A percentile compares a stretch with the other conserved stretches of the same genome.
Conservation (phyloP, 2,329 filamentous ascomycete species). For the Alternaria sp. region DNA sequence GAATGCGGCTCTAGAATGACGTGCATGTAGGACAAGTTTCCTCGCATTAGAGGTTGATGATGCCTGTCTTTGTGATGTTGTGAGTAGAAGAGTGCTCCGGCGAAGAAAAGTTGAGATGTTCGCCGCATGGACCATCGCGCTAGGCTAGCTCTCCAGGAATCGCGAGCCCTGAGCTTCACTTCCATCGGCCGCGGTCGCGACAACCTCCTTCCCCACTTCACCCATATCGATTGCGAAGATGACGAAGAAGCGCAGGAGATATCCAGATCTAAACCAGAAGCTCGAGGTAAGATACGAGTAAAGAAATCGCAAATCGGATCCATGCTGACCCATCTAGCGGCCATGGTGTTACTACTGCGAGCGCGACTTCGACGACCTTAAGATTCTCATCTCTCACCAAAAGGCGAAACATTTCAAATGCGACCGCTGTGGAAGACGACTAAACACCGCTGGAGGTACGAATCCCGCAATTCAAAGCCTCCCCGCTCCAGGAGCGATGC, state of each 20-base stretch:
- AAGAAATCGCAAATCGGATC: background rate
- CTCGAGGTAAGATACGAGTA: constrained; percentile 58
- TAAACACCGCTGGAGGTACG: constrained; percentile 94
- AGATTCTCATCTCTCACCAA: constrained; percentile 95
- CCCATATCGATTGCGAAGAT: constrained; percentile 25
- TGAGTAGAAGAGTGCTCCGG: constrained; percentile 10
- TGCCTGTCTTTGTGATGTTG: constrained; percentile 13
- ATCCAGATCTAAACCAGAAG: constrained; percentile 87
- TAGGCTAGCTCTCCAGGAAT: constrained; percentile 29
- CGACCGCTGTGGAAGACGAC: constrained; percentile 82
- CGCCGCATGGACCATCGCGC: constrained; percentile 26
- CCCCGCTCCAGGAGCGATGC: constrained; percentile 3
- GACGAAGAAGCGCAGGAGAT: constrained; percentile 84
- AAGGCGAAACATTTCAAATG: constrained; percentile 99
- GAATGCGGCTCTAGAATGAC: background rate
- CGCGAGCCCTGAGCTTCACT: constrained; percentile 30
- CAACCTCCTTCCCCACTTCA: constrained; percentile 5
- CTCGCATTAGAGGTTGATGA: constrained; percentile 10
- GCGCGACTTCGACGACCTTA: constrained; percentile 96
- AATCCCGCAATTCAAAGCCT: constrained; percentile 11
- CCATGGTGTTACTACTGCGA: constrained; percentile 99
- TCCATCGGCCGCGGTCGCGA: constrained; percentile 17
- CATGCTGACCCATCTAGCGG: constrained; percentile 55
- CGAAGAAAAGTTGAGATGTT: constrained; percentile 26
- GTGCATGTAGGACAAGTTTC: background rate